Conservation (phyloP, 1,284 basidiomycete species). For the Ganoderma resinaceum region DNA sequence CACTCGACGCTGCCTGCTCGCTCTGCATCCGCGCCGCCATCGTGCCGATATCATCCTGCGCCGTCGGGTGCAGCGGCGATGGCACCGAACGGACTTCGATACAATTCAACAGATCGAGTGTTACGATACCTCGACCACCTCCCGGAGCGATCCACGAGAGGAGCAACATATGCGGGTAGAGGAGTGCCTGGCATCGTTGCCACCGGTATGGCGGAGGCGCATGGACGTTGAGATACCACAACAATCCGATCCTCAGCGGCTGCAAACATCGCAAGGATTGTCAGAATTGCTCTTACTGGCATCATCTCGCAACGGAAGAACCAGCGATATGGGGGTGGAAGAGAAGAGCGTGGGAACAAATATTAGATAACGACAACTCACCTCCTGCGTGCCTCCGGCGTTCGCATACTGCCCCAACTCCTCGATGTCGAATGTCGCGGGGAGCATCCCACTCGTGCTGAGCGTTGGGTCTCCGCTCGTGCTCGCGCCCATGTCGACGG, state of each 20-base stretch:
- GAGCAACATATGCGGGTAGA: constrained; percentile 82
- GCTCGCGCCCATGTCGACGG: constrained; percentile 23
- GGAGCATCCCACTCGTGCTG: constrained; percentile 45
- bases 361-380: constrained; percentile 41
- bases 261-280: constrained; percentile 41
- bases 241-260: constrained; percentile 82
- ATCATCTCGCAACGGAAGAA: not conserved
- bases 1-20: constrained; percentile 52
- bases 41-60: constrained; percentile 84
- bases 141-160: constrained; percentile 84
- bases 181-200: constrained; percentile 84
- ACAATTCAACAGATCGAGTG: constrained; percentile 84
- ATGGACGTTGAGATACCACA: constrained; percentile 93
- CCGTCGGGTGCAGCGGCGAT: constrained; percentile 78
- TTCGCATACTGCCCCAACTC: constrained; percentile 53
- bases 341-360: constrained; percentile 17
- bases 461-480: constrained; percentile 38
- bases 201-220: constrained; percentile 79
- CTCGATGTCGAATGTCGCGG: constrained; percentile 53
- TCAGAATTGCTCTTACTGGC: constrained; percentile 26
- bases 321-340: constrained; percentile 29
- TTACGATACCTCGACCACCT: constrained; percentile 82
- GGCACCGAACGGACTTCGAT: constrained; percentile 82
- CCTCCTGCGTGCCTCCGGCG: constrained; percentile 46
- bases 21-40: constrained; percentile 74